Percentiles rank a stretch among this genome's conserved stretches.
Conservation (phyloP, 345 rosid genomes). For the Psidium guajava region DNA sequence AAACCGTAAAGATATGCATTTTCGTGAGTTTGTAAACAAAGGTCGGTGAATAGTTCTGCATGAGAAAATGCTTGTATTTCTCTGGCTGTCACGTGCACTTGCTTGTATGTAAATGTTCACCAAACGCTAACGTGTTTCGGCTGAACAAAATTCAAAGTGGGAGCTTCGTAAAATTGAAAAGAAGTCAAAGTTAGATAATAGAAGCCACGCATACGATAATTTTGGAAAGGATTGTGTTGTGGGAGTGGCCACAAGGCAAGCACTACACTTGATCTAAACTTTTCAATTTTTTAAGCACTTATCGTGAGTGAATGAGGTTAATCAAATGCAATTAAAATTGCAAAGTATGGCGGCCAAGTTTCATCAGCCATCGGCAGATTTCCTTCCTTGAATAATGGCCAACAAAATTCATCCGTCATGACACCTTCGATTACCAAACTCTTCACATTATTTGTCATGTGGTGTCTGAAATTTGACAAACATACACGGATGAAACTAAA, state of each 20-base stretch:
- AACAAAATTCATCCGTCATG: not conserved
- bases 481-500: not conserved
- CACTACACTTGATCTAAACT: not conserved
- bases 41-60: too few species aligned
- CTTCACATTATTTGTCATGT: not conserved
- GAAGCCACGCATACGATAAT: too few species aligned
- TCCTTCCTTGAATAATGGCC: not conserved
- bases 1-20: too few species aligned
- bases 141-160: not conserved
- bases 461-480: not conserved
- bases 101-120: not conserved
- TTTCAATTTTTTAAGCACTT: not conserved
- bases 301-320: too few species aligned
- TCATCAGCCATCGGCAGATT: not conserved
- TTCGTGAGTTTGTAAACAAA: too few species aligned
- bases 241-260: not conserved
- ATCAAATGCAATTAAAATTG: too few species aligned
- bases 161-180: not conserved
- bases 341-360: not conserved
- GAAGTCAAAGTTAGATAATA: not conserved
- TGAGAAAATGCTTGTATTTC: not conserved
- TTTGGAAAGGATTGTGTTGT: not conserved
- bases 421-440: not conserved
- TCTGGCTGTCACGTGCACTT: not conserved
- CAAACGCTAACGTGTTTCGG: not conserved